Conservation (phyloP, 1,284 basidiomycete genomes). For the Irpex rosettiformis region DNA sequence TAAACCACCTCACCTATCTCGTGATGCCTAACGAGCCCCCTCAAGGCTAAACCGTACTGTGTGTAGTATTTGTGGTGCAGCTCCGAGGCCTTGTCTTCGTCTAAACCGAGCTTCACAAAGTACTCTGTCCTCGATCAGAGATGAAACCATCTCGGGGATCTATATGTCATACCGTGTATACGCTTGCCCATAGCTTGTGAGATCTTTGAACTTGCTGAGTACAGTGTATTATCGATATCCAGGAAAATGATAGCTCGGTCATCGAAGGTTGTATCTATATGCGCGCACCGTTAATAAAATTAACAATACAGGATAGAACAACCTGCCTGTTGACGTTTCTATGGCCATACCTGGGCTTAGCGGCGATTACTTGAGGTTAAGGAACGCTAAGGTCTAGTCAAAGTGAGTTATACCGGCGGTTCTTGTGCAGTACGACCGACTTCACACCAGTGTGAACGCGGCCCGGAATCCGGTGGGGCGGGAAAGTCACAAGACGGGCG, state of each 20-base stretch:
- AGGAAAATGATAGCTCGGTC: constrained; percentile 69
- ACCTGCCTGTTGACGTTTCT: constrained; percentile 4
- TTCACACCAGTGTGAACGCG: not conserved
- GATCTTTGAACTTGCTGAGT: constrained; percentile 73
- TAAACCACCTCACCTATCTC: constrained; percentile 54
- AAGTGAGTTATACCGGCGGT: not conserved
- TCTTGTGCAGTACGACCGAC: too few relatives aligned
- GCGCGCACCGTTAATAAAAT: not conserved
- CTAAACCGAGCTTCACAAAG: constrained; percentile 68
- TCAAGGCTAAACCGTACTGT: constrained; percentile 81
- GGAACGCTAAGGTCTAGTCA: not conserved
- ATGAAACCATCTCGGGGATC: not conserved
- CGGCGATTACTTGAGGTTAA: not conserved
- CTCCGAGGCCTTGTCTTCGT: constrained; percentile 65
- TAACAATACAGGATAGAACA: not conserved
- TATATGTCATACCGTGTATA: constrained; percentile 83
- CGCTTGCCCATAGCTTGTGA: constrained; percentile 78
- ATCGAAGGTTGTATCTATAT: constrained; percentile 31
- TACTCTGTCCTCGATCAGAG: constrained; percentile 48
- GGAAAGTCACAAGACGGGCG: constrained; percentile 5
- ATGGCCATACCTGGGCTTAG: constrained; percentile 5
- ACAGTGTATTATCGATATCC: constrained; percentile 87
- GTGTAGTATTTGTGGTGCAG: constrained; percentile 78
- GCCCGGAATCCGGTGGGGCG: not conserved
- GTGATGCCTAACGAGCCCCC: constrained; percentile 79